These are phyloP conservation scores for Ramichloridium luteum DNA, from an alignment of 2,329 filamentous ascomycete species.

Conservation along the genomic window DNA sequence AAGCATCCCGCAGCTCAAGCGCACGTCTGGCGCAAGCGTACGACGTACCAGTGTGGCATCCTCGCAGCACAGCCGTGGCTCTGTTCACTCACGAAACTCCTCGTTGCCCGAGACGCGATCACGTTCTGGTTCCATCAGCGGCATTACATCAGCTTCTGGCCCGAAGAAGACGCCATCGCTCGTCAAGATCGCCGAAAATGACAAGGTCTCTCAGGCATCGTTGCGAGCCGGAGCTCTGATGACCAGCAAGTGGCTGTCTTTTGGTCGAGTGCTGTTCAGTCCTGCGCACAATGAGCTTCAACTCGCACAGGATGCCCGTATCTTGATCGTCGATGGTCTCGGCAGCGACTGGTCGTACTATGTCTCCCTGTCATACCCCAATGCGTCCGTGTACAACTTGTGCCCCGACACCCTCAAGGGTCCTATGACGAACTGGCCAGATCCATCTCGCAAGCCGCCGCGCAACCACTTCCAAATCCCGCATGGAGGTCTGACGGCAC, in stretches of 20 bases:
- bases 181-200: constrained; percentile 28
- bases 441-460: constrained; percentile 13
- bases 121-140: too few species aligned
- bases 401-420: constrained; percentile 21
- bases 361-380: constrained; percentile 66
- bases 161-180: constrained; percentile 31
- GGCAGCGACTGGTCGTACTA: constrained; percentile 90
- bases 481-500: constrained; percentile 48
- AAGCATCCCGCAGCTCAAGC: constrained; percentile 4
- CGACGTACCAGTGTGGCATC: constrained; percentile 13
- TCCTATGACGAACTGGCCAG: constrained; percentile 12
- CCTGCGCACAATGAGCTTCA: constrained; percentile 61
- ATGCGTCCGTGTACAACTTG: constrained; percentile 65
- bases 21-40: background rate
- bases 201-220: constrained; percentile 23
- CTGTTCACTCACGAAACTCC: constrained; percentile 19
- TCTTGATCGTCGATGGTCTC: constrained; percentile 70
- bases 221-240: constrained; percentile 70
- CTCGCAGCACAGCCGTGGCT: constrained; percentile 18
- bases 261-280: constrained; percentile 72
- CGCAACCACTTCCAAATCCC: constrained; percentile 66
- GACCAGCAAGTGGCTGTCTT: constrained; percentile 78
- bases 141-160: background rate
- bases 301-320: constrained; percentile 45
- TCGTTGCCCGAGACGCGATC: constrained; percentile 18